These are phyloP conservation scores for Fistulifera pelliculosa DNA, from an alignment of 108 stramenopile genomes.

Conservation along the genomic window DNA sequence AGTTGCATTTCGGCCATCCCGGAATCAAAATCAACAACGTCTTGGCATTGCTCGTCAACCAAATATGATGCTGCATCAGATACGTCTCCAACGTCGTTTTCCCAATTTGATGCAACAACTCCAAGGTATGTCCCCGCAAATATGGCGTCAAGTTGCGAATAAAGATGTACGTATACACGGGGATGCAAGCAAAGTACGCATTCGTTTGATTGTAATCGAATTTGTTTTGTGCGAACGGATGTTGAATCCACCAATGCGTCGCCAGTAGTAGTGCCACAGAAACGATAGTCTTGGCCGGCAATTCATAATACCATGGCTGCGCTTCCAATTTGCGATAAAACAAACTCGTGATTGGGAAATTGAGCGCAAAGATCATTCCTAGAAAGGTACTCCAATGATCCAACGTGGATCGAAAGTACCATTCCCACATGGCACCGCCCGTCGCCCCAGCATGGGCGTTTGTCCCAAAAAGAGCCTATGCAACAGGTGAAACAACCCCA, in stretches of 20 bases:
- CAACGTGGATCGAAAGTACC: conserved; percentile 91
- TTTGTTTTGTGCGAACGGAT: conserved; percentile 72
- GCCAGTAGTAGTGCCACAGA: conserved; percentile 40
- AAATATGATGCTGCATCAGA: conserved; percentile 97
- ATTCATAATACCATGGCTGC: conserved; percentile 16
- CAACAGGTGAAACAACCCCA: conserved; percentile 60
- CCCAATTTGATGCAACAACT: conserved; percentile 86
- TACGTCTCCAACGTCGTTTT: conserved; percentile 97
- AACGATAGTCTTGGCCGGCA: conserved; percentile 40
- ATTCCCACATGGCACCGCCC: conserved; percentile 86
- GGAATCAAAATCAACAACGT: conserved; percentile 66
- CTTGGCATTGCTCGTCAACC: conserved; percentile 86
- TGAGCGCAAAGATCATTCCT: conserved; percentile 93
- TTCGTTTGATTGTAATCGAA: conserved; percentile 91
- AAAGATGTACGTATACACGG: conserved; percentile 88
- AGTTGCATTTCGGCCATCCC: conserved; percentile 72
- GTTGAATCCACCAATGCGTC: conserved; percentile 63
- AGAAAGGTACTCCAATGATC: conserved; percentile 95
- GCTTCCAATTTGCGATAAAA: conserved; percentile 83
- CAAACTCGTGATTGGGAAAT: conserved; percentile 83
- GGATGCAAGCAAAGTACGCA: conserved; percentile 91
- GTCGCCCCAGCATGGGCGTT: conserved; percentile 73
- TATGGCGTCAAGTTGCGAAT: conserved; percentile 88
- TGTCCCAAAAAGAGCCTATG: conserved; percentile 68
- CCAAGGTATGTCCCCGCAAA: conserved; percentile 72